phyloP scores from a whole-genome alignment of 768 basidiomycete genomes.

The Baorangia bicolor region DNA sequence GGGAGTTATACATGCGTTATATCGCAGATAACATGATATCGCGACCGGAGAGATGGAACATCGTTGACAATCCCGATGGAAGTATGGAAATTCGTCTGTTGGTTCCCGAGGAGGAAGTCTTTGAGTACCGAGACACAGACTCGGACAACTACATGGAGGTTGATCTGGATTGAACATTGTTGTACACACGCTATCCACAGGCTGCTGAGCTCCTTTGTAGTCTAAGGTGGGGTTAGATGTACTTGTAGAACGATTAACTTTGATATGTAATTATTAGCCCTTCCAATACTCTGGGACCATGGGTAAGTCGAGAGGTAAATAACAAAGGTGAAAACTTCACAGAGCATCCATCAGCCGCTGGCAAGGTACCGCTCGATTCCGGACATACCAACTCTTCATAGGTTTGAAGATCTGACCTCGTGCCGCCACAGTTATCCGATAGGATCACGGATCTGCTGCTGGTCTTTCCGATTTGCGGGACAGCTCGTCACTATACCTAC shows the following conservation, averaged over 20 bases:
- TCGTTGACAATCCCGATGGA: constrained; percentile 38
- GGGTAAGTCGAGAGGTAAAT: too few species aligned
- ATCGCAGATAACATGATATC: constrained; percentile 40
- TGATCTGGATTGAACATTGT: constrained; percentile 8
- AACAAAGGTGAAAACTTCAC: neutral
- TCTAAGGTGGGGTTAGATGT: constrained; percentile 3
- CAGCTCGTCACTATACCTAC: neutral
- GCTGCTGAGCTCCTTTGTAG: neutral
- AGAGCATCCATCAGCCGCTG: neutral
- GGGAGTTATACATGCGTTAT: constrained; percentile 41
- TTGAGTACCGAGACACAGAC: constrained; percentile 38
- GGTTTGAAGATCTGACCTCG: neutral
- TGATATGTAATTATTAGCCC: neutral
- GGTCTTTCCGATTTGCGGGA: neutral
- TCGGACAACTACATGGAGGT: constrained; percentile 40
- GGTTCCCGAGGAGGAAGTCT: constrained; percentile 33
- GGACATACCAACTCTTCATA: neutral
- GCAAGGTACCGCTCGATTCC: neutral
- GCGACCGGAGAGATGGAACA: constrained; percentile 45
- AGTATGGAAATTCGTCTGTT: constrained; percentile 43
- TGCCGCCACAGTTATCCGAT: neutral
- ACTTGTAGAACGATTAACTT: constrained; percentile 6
- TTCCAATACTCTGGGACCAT: too few species aligned
- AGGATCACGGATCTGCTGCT: neutral
- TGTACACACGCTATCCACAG: neutral